Conservation (phyloP, 2,329 filamentous ascomycete genomes). For the Coleophoma crateriformis region DNA sequence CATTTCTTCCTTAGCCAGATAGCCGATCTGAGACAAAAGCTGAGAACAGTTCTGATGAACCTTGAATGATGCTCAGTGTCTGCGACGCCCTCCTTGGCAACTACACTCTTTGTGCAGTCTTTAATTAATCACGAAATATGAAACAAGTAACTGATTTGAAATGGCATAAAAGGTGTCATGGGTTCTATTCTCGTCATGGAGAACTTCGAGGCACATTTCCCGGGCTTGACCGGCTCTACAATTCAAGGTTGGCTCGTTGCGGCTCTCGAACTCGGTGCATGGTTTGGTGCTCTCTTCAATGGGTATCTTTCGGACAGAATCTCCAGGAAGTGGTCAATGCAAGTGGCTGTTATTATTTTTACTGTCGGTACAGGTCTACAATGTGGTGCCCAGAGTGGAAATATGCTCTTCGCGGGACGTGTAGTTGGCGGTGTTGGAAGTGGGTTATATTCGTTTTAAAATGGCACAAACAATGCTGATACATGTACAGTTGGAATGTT, state of each 20-base stretch:
- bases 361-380: slow-evolving; percentile 44
- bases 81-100: background rate
- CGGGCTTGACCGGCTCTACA: slow-evolving; percentile 23
- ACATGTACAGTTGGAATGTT: slow-evolving; percentile 32
- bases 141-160: background rate
- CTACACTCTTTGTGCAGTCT: background rate
- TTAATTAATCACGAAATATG: background rate
- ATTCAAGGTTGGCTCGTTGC: slow-evolving; percentile 28
- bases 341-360: slow-evolving; percentile 45
- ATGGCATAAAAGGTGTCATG: slow-evolving; percentile 24
- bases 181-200: slow-evolving; percentile 29
- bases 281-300: slow-evolving; percentile 31
- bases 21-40: too few relatives aligned
- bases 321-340: slow-evolving; percentile 44
- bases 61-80: background rate
- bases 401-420: slow-evolving; percentile 42
- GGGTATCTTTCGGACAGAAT: slow-evolving; percentile 46
- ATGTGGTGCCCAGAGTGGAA: slow-evolving; percentile 41
- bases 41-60: too few relatives aligned
- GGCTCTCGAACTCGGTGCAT: slow-evolving; percentile 29
- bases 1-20: too few relatives aligned
- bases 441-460: too few relatives aligned
- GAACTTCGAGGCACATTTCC: slow-evolving; percentile 30
- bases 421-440: slow-evolving; percentile 40
- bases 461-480: too few relatives aligned